Evolutionary conservation across 176 grass and related monocot species (phyloP), one percentile per base, ranked within the genome.

Genomic region (Triticum timopheevii): DNA sequence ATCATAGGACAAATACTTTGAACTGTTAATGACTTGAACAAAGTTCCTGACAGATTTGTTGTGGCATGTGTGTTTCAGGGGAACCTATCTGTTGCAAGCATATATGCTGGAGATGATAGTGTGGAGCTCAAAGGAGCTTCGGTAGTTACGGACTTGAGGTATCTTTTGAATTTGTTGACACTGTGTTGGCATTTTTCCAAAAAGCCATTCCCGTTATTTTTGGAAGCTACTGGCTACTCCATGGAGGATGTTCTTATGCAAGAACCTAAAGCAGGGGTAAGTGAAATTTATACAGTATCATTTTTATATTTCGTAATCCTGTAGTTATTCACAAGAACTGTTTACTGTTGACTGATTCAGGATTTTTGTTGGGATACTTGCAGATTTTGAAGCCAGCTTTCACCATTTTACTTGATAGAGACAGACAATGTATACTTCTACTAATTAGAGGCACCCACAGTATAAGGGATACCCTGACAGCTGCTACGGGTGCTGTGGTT

Each of bases 171-270:
- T 85, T 94, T 98, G 83, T 69, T 98, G 82, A 96, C 80, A 50
- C 85, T 98, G 38, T 98, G 97, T 85, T 98, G 97, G 97, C 97
- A 98, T 88, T 98, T 98, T 79, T 98, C 97, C 25, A 98, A 96
- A 85, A 98, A 98, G 85, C 92, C 92, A 73, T 98, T 98, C 84
- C 94, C 92, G 3, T 83, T 92, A 78, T 98, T 98, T 93, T 88
- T 98, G 76, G 97, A 96, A 82, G 89, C 73, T 52, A 98, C 87
- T 69, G 93, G 93, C 73, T 96, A 94, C 85, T 80, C 92, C 3
- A 28, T 8, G 56, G 86, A 94, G 75, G 92, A 96, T 92, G 97
- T 93, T 88, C 83, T 98, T 50, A 90, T 96, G 88, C 97, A 98
- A 88, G 94, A 98, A 87, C 97, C 97, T 90, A 98, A 98, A 94